Evolutionary conservation across 2,329 filamentous ascomycete genomes (phyloP), one percentile per base, ranked within the genome.

Genomic region (Nemania sp.): DNA sequence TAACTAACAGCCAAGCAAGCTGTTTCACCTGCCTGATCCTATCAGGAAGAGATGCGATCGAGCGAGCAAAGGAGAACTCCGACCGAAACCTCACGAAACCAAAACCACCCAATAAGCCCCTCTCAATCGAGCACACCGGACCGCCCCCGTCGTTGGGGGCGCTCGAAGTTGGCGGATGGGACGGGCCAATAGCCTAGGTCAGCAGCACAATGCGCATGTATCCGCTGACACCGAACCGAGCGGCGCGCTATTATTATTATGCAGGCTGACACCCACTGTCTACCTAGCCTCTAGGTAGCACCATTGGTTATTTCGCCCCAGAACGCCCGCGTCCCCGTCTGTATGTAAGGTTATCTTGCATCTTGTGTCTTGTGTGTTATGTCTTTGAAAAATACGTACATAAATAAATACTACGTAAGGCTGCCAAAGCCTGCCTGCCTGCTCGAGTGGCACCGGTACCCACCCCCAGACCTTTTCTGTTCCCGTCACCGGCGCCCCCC

Each of bases 231-330:
- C 47, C 24, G 47, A 51, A 8, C 47, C 47, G 22, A 51, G 47
- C 47, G 10, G n/a, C 22, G 22, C 24, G n/a, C n/a, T n/a, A n/a
- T n/a, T 22, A 27, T 51, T 5, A 4, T 35, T 35, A 35, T 26
- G 47, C 47, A 51, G 47, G 47, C 22, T 51, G 47, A 24, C 47
- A 51, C n/a, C n/a, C n/a, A n/a, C n/a, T n/a, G n/a, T n/a, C n/a
- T n/a, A n/a, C n/a, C n/a, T n/a, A n/a, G n/a, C n/a, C n/a, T n/a
- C n/a, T n/a, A n/a, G n/a, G n/a, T n/a, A n/a, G 15, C 8, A 18
- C 41, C 41, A 18, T n/a, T 45, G 18, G 18, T n/a, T n/a, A 5
- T 15, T 15, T 45, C 41, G 41, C 41, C 41, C 41, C 18, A n/a
- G 32, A 20, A 45, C n/a, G n/a, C 41, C n/a, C 47, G 22, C 18